Percentiles rank a stretch among this genome's conserved stretches.
These are phyloP conservation scores for Fusarium sambucinum DNA, from an alignment of 2,329 filamentous ascomycete species.

Conservation along the genomic window DNA sequence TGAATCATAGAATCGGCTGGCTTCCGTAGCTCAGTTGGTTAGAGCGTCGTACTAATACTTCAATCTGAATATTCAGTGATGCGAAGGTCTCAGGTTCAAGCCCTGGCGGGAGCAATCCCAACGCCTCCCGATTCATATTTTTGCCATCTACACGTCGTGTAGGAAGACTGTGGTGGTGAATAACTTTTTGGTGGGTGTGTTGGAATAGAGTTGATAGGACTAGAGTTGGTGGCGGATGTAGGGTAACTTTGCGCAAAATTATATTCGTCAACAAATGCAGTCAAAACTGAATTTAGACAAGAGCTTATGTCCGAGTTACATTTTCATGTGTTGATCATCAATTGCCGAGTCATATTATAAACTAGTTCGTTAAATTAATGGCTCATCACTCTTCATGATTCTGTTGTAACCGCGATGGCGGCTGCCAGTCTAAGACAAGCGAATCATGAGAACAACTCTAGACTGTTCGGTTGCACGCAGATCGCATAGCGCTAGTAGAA, in stretches of 20 bases:
- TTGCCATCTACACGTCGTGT: too few relatives aligned
- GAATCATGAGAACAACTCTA: slow-evolving; percentile 30
- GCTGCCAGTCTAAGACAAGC: slow-evolving; percentile 28
- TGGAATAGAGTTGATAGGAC: background rate
- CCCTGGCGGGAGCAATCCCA: slow-evolving; percentile 23
- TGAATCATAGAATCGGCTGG: background rate
- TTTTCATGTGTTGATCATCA: background rate
- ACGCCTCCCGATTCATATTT: background rate
- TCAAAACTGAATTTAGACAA: background rate
- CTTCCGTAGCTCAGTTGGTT: slow-evolving; percentile 20
- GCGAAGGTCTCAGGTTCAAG: slow-evolving; percentile 34
- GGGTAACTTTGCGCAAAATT: background rate
- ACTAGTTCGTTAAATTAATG: background rate
- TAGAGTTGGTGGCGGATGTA: background rate
- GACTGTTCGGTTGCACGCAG: slow-evolving; percentile 23
- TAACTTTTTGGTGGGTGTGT: background rate
- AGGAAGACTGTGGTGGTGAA: too few relatives aligned
- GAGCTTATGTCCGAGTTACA: background rate
- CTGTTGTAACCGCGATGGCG: slow-evolving; percentile 31
- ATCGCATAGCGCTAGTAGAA: slow-evolving; percentile 6
- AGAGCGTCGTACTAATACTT: slow-evolving; percentile 31
- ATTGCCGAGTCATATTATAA: background rate
- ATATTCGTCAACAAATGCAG: too few relatives aligned
- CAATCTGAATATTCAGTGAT: slow-evolving; percentile 21
- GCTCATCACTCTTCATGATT: slow-evolving; percentile 4